These are phyloP conservation scores for Chytridium lagenaria DNA, from an alignment of 371 early-diverging fungal species.

Conservation along the genomic window DNA sequence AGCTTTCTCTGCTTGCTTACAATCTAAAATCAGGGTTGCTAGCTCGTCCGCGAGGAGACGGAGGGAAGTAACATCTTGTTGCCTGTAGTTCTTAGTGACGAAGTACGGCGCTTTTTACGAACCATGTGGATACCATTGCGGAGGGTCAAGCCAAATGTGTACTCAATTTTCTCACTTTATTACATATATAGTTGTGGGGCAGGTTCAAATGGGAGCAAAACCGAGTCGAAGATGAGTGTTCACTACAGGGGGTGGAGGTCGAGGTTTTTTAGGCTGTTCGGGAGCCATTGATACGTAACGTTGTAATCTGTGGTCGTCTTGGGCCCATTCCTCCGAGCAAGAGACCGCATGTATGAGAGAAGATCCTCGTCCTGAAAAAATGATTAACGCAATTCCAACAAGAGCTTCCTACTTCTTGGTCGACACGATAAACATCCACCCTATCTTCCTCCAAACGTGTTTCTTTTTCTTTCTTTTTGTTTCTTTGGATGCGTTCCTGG, in stretches of 20 bases:
- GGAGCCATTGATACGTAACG: conserved; percentile 32
- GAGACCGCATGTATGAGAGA: conserved; percentile 42
- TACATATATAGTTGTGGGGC: too few relatives aligned
- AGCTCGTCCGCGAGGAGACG: conserved; percentile 61
- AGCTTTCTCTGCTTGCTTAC: conserved; percentile 63
- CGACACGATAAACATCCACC: not conserved
- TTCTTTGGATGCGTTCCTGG: conserved; percentile 18
- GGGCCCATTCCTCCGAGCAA: conserved; percentile 51
- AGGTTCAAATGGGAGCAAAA: conserved; percentile 16
- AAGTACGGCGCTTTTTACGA: too few relatives aligned
- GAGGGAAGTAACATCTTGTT: not conserved
- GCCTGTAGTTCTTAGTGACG: not conserved
- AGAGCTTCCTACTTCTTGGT: conserved; percentile 20
- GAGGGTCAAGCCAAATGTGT: too few relatives aligned
- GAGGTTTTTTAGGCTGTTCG: not conserved
- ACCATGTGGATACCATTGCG: too few relatives aligned
- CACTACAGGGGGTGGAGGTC: not conserved
- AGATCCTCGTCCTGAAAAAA: conserved; percentile 25
- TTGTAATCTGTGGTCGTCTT: conserved; percentile 44
- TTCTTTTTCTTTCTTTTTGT: conserved; percentile 13
- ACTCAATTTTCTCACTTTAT: too few relatives aligned
- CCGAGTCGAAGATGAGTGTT: conserved; percentile 24
- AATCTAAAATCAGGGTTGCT: conserved; percentile 64
- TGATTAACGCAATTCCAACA: not conserved
- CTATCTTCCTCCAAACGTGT: conserved; percentile 23